Conservation (phyloP, 2,329 filamentous ascomycete species). For the Aspergillus sp. region DNA sequence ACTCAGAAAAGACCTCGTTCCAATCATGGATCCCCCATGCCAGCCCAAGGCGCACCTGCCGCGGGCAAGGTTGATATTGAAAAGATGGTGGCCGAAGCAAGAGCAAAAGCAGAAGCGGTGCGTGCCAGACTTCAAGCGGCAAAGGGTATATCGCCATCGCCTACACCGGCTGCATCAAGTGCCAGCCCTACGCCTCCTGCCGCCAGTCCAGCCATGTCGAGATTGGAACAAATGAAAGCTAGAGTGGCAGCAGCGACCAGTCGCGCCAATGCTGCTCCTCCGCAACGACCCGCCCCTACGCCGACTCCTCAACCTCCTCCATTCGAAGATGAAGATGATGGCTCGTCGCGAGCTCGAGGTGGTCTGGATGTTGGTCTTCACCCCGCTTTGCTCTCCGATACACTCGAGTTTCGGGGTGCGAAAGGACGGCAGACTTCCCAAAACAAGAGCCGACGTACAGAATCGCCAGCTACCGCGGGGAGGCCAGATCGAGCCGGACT, state of each 20-base stretch:
- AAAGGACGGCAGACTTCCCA: slow-evolving; percentile 48
- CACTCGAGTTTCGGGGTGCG: slow-evolving; percentile 46
- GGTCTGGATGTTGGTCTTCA: slow-evolving; percentile 76
- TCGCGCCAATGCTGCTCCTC: slow-evolving; percentile 44
- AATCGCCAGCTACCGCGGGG: slow-evolving; percentile 41
- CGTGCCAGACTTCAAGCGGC: slow-evolving; percentile 48
- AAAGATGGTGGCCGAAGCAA: slow-evolving; percentile 51
- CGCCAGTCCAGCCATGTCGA: slow-evolving; percentile 56
- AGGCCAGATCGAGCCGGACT: slow-evolving; percentile 52
- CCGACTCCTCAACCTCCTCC: slow-evolving; percentile 36
- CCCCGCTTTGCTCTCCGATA: slow-evolving; percentile 66
- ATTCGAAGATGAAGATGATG: slow-evolving; percentile 55
- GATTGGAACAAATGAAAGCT: slow-evolving; percentile 76
- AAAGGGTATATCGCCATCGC: slow-evolving; percentile 26
- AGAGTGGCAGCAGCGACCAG: slow-evolving; percentile 74
- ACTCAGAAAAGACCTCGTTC: slow-evolving; percentile 52
- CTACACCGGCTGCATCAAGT: slow-evolving; percentile 36
- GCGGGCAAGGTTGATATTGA: slow-evolving; percentile 47
- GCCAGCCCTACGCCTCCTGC: slow-evolving; percentile 37
- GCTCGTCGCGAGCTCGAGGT: slow-evolving; percentile 56
- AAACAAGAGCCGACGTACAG: slow-evolving; percentile 56
- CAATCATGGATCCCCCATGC: slow-evolving; percentile 52
- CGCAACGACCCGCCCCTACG: slow-evolving; percentile 44
- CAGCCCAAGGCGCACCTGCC: slow-evolving; percentile 37
- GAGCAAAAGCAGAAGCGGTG: slow-evolving; percentile 51